A percentile compares a stretch with the other conserved stretches of the same genome.
phyloP scores from a whole-genome alignment of 2,329 filamentous ascomycete species.

The Sclerotinia nivalis region DNA sequence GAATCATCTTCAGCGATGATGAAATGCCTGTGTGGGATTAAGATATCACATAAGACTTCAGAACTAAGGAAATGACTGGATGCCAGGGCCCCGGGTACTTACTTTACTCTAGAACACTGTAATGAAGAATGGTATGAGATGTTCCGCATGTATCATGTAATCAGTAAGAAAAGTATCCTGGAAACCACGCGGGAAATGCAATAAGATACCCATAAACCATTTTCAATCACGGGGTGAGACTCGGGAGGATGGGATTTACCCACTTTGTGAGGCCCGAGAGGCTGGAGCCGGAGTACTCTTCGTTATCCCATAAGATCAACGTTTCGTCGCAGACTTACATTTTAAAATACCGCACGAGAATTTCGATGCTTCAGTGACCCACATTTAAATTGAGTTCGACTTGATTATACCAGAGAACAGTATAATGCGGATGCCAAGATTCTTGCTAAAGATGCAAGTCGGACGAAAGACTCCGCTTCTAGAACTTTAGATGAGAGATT shows the following conservation, averaged over 20 bases:
- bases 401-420: neutral
- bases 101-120: conserved; percentile 2
- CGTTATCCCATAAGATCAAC: neutral
- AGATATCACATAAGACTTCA: conserved; percentile 22
- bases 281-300: neutral
- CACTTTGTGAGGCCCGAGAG: no score
- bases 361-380: neutral
- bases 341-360: neutral
- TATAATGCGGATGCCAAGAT: neutral
- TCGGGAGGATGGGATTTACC: conserved; percentile 9
- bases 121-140: conserved; percentile 12
- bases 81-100: neutral
- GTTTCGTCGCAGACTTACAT: neutral
- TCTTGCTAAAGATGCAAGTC: neutral
- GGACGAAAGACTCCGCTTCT: neutral
- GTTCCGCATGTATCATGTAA: conserved; percentile 22
- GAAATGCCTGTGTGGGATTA: conserved; percentile 9
- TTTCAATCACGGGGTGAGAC: neutral
- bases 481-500: neutral
- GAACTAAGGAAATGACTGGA: conserved; percentile 16
- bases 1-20: conserved; percentile 11
- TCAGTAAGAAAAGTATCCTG: conserved; percentile 15
- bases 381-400: neutral
- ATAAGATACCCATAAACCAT: conserved; percentile 7
- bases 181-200: conserved; percentile 20